Conservation (phyloP, 2,329 filamentous ascomycete species). For the Sclerotinia glacialis region DNA sequence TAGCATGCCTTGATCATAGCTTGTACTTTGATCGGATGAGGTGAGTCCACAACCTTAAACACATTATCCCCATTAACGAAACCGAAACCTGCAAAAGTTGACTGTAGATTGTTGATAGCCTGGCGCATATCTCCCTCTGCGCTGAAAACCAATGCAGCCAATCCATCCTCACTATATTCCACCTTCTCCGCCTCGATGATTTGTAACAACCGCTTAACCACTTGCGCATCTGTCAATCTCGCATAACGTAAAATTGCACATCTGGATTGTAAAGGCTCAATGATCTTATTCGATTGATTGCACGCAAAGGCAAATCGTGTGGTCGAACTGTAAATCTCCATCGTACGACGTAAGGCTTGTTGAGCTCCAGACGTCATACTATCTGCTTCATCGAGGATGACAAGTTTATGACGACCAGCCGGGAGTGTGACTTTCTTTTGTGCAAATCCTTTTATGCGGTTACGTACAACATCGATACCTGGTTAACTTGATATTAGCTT, state of each 20-base stretch:
- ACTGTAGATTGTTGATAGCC: slow-evolving; percentile 97
- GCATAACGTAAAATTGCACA: slow-evolving; percentile 95
- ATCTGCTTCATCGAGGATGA: slow-evolving; percentile 97
- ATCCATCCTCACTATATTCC: slow-evolving; percentile 84
- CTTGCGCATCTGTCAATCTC: slow-evolving; percentile 85
- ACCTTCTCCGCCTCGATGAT: slow-evolving; percentile 92
- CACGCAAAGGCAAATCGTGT: slow-evolving; percentile 97
- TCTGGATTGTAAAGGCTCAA: slow-evolving; percentile 95
- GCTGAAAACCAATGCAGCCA: slow-evolving; percentile 94
- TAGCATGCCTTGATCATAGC: slow-evolving; percentile 98
- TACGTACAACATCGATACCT: slow-evolving; percentile 96
- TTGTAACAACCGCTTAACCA: slow-evolving; percentile 86
- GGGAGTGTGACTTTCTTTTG: slow-evolving; percentile 98
- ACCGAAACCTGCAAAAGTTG: slow-evolving; percentile 87
- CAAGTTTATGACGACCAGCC: slow-evolving; percentile 85
- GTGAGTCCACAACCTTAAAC: slow-evolving; percentile 94
- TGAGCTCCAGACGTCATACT: slow-evolving; percentile 97
- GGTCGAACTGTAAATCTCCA: slow-evolving; percentile 98
- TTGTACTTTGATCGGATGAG: slow-evolving; percentile 97
- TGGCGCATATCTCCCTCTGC: slow-evolving; percentile 99
- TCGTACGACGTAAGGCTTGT: slow-evolving; percentile 89
- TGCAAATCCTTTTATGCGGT: slow-evolving; percentile 96
- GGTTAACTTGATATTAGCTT: slow-evolving; percentile 14
- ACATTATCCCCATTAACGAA: slow-evolving; percentile 98
- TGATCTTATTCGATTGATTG: slow-evolving; percentile 99